phyloP scores from a whole-genome alignment of 2,329 filamentous ascomycete species.

The Mycosphaerella sp. region DNA sequence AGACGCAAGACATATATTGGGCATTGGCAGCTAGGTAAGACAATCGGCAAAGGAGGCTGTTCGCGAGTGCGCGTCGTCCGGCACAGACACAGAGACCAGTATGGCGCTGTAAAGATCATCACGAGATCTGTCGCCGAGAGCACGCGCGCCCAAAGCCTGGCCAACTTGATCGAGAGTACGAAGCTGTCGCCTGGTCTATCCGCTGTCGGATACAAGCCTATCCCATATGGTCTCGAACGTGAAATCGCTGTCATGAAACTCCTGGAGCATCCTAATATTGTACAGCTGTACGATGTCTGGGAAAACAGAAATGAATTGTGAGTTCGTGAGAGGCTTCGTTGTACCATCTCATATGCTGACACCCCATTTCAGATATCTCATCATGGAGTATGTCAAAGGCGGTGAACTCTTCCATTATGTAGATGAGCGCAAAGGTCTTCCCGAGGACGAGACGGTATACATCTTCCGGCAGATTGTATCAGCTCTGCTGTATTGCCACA shows the following conservation, averaged over 20 bases:
- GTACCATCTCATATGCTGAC: slow-evolving; percentile 21
- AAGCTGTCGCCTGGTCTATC: slow-evolving; percentile 33
- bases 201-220: slow-evolving; percentile 30
- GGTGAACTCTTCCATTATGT: slow-evolving; percentile 86
- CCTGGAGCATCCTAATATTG: slow-evolving; percentile 89
- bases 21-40: slow-evolving; percentile 87
- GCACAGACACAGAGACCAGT: slow-evolving; percentile 67
- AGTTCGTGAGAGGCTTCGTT: slow-evolving; percentile 33
- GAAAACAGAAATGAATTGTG: slow-evolving; percentile 93
- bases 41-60: slow-evolving; percentile 81
- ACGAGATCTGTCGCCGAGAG: slow-evolving; percentile 71
- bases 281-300: slow-evolving; percentile 94
- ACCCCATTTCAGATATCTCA: slow-evolving; percentile 63
- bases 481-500: slow-evolving; percentile 85
- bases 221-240: slow-evolving; percentile 78
- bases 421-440: slow-evolving; percentile 62
- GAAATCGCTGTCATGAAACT: slow-evolving; percentile 97
- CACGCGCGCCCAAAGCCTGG: slow-evolving; percentile 78
- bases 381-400: slow-evolving; percentile 84
- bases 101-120: slow-evolving; percentile 92
- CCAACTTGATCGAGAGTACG: slow-evolving; percentile 70
- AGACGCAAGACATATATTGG: slow-evolving; percentile 67
- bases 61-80: slow-evolving; percentile 80
- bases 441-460: slow-evolving; percentile 71
- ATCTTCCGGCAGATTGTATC: slow-evolving; percentile 92